Evolutionary conservation across 306 rosid genomes (phyloP), one percentile per base, ranked within the genome.

Genomic region (Carpinus viminea): DNA sequence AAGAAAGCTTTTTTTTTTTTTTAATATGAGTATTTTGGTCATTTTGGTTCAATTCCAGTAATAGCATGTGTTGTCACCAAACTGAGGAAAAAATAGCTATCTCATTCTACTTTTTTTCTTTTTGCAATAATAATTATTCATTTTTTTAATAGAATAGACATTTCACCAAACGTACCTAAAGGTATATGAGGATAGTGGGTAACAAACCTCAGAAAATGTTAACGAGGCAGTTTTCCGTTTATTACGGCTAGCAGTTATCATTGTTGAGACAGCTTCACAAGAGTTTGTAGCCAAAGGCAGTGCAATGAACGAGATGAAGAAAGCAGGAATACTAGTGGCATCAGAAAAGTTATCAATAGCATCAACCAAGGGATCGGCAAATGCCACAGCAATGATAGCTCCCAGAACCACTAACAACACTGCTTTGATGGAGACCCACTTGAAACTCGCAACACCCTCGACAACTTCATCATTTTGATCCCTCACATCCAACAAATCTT

Each of bases 161-260:
- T 24, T 24, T 24, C 26, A 24, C 26, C 26, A 24, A 24, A 24
- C 26, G 26, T 24, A 24, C 26, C 26, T 24, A 24, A 24, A 24
- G 26, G 26, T 24, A 24, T 34, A 34, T 34, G 4, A 46, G 36
- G 21, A 41, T 20, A 21, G 8, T 31, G 16, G 26, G 1, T 3
- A 45, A 82, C 98, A 80, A 78, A 92, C 98, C 98, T 92, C 97
- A 3, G 99, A 95, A 79, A 87, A 95, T 55, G 99, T 95, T 38
- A 93, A 82, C 2, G 99, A 95, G 54, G 98, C 88, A 26, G 98
- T 93, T 89, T 72, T 82, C n/a, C 85, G 79, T 87, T 89, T 93
- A 72, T 91, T 89, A 47, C 99, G 94, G 79, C 97, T 91, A 24
- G 99, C 93, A 55, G 93, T 93, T 80, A 91, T 93, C 26, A 95